phyloP scores from a whole-genome alignment of 768 basidiomycete genomes.

The Phlegmacium glaucopus region DNA sequence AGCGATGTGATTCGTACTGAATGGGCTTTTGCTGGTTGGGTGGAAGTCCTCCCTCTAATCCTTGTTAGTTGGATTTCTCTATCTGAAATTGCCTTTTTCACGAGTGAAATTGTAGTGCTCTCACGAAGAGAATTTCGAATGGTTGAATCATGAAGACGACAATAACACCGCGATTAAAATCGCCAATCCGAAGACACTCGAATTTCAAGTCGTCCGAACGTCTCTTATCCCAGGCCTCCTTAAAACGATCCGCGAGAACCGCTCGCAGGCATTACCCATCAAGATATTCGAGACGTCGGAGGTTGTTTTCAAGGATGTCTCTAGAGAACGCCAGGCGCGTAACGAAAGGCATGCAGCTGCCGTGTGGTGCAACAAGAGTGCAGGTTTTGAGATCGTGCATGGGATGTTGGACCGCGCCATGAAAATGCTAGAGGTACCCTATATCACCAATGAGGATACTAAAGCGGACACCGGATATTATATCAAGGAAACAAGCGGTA shows the following conservation, averaged over 20 bases:
- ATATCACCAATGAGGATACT: slow-evolving; percentile 56
- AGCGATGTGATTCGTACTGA: slow-evolving; percentile 85
- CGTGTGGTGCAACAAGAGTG: slow-evolving; percentile 95
- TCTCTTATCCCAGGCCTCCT: slow-evolving; percentile 93
- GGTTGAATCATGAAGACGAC: slow-evolving; percentile 84
- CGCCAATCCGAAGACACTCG: slow-evolving; percentile 95
- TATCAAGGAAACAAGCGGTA: slow-evolving; percentile 82
- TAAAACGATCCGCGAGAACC: slow-evolving; percentile 96
- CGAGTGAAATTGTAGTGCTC: slow-evolving; percentile 64
- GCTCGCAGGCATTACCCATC: slow-evolving; percentile 87
- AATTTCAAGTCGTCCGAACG: slow-evolving; percentile 97
- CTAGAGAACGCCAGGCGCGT: slow-evolving; percentile 76
- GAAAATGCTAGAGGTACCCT: slow-evolving; percentile 92
- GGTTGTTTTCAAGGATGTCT: slow-evolving; percentile 82
- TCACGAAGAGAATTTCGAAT: slow-evolving; percentile 96
- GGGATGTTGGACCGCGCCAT: slow-evolving; percentile 93
- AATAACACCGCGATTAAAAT: slow-evolving; percentile 82
- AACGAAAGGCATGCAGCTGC: slow-evolving; percentile 89
- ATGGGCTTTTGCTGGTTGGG: slow-evolving; percentile 95
- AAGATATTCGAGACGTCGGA: slow-evolving; percentile 94
- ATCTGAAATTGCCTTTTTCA: not conserved
- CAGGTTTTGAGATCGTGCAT: slow-evolving; percentile 95
- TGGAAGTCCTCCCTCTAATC: slow-evolving; percentile 92
- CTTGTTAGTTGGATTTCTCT: slow-evolving; percentile 53
- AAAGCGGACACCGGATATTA: slow-evolving; percentile 81